Evolutionary conservation across 2,329 filamentous ascomycete genomes (phyloP).

Genomic region (Hypoxylon rubiginosum): DNA sequence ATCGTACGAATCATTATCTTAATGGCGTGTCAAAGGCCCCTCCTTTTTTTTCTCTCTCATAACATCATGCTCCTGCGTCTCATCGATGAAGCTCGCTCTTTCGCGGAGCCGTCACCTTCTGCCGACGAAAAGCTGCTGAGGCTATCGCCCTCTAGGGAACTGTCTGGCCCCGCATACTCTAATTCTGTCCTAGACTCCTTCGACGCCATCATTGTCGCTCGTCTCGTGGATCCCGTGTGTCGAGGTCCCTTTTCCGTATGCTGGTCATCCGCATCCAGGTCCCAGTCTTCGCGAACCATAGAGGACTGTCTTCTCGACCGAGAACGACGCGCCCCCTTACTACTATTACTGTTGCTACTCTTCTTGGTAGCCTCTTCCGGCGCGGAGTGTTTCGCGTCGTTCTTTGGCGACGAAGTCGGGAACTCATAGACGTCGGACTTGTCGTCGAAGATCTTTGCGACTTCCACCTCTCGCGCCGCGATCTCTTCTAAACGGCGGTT

Average conservation of each 20-base stretch:
- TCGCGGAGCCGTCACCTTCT: slow-evolving; percentile 43
- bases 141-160: slow-evolving; percentile 51
- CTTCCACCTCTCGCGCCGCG: slow-evolving; percentile 49
- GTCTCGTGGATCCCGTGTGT: slow-evolving; percentile 53
- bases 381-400: slow-evolving; percentile 41
- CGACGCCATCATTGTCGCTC: slow-evolving; percentile 58
- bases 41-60: slow-evolving; percentile 55
- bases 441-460: slow-evolving; percentile 47
- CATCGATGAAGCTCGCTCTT: slow-evolving; percentile 54
- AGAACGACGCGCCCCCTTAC: slow-evolving; percentile 50
- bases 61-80: slow-evolving; percentile 72
- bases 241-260: slow-evolving; percentile 43
- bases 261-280: slow-evolving; percentile 47
- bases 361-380: slow-evolving; percentile 23
- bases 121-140: slow-evolving; percentile 46
- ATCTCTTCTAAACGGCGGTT: slow-evolving; percentile 49
- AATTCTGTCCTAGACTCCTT: slow-evolving; percentile 48
- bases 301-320: slow-evolving; percentile 58
- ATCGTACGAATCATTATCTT: slow-evolving; percentile 35
- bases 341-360: slow-evolving; percentile 49
- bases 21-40: slow-evolving; percentile 1
- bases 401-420: slow-evolving; percentile 60
- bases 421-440: slow-evolving; percentile 68
- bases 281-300: slow-evolving; percentile 54
- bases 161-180: slow-evolving; percentile 40